Evolutionary conservation across 345 rosid species (phyloP), one percentile per base, ranked within the genome.

Genomic region (Raphanus raphanistrum): DNA sequence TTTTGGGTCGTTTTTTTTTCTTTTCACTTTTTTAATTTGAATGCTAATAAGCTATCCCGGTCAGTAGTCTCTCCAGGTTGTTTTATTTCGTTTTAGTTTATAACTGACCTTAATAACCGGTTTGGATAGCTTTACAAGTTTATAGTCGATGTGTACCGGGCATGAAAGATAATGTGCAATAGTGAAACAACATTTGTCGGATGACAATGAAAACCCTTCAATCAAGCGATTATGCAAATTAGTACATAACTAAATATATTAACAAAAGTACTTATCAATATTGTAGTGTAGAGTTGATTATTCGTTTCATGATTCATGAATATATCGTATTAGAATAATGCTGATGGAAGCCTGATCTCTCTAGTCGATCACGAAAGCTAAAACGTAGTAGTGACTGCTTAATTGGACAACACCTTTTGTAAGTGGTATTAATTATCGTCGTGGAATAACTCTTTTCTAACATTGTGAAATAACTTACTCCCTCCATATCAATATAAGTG

Each of bases 321-420:
- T n/a, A 11, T 3, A 72, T 6, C 68, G 68, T 63, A 63, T 35
- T 66, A 25, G 77, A 78, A 66, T 58, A 73, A 66, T 58, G 43
- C 41, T 73, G 77, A 66, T 66, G 74, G 68, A 72, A 66, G 73
- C 77, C 73, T 72, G 60, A 78, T 78, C 81, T 72, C 69, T 78
- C 73, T 9, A 58, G 26, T 17, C 15, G 63, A 72, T 57, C 55
- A 66, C 45, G 62, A 78, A 60, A 78, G 66, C 62, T 65, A 57
- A 25, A 65, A 68, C 9, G 13, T 38, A 38, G 64, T 79, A 70
- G 82, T 73, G 78, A 45, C 45, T 50, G 69, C 48, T 27, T 73
- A 67, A 73, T 50, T 79, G 78, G 63, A 79, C 65, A 48, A 67
- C 74, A 50, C 65, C n/a, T 66, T 35, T 2, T 27, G 6, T 6